Conservation (phyloP, 257 asterid genomes). For the Scutellaria baicalensis region DNA sequence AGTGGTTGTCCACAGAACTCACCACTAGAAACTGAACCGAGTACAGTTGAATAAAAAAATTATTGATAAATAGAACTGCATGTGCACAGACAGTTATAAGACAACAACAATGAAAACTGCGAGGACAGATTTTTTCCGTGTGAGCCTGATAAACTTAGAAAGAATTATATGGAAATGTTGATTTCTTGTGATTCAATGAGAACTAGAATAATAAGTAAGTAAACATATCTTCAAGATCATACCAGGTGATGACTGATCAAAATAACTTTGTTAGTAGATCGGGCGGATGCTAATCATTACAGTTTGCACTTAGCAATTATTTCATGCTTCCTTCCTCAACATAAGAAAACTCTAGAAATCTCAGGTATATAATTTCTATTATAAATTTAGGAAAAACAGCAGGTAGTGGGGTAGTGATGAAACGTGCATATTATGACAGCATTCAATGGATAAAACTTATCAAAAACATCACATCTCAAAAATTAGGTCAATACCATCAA, state of each 20-base stretch:
- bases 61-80: not conserved
- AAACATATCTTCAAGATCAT: not conserved
- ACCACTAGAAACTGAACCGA: constrained; percentile 60
- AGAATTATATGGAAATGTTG: not conserved
- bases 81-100: not conserved
- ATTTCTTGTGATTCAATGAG: not conserved
- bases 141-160: not conserved
- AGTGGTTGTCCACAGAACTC: constrained; percentile 47
- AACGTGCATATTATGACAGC: not conserved
- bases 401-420: not conserved
- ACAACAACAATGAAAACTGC: not conserved
- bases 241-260: not conserved
- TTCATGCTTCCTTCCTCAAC: not conserved
- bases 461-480: not conserved
- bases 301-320: not conserved
- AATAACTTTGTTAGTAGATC: not conserved
- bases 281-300: not conserved
- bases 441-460: constrained; percentile 5
- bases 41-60: not conserved
- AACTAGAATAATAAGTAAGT: not conserved
- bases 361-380: not conserved
- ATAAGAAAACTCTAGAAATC: constrained; percentile 3
- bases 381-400: not conserved
- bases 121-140: not conserved
- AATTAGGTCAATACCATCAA: constrained; percentile 45